Base-by-base conservation (phyloP, 192 early-diverging fungal genomes). In the Lobosporangium transversale region DNA sequence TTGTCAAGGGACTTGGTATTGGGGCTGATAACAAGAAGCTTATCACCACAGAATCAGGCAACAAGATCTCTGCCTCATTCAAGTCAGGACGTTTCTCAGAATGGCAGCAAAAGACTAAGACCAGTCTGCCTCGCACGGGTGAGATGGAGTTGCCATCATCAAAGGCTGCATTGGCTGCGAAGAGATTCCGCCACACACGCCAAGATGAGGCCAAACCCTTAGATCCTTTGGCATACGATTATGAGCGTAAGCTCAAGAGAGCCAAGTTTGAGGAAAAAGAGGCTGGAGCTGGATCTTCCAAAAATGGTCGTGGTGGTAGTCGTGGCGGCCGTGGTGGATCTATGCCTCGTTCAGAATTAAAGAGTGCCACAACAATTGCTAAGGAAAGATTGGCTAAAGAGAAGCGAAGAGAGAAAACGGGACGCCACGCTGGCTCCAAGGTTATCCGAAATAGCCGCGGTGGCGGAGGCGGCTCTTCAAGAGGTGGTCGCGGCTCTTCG, bases 11-110 rank as follows among this genome's bases (percentile, higher is more conserved):
- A 23, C 64, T 76, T 4, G 94, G 94, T 23, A 87, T 97, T 62
- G 97, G 97, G 17, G 69, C 91, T 1, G 96, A 99, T 68, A 99
- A 99, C 82, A 95, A 95, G 73, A 99, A 98, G 85, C 64, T 94
- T 58, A 97, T 99, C 55, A 87, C 86, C 40, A 94, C 93, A 4
- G 97, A 99, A 67, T 92, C 85, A 53, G 97, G 97, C 35, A 89
- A 91, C n/a, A 80, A 91, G 69, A 87, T 99, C 27, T 91, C 92
- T 4, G 97, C 95, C 5, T 87, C 88, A 18, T 98, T 91, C 82
- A 95, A 95, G 66, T 86, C 90, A 12, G 92, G 93, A 57, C 84
- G 89, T 44, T 99, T 95, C 76, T 84, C 87, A 53, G 90, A 92
- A 42, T 99, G 97, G 97, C 89, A 94, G 69, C 92, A 96, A 58